Evolutionary conservation across 805 yeast species (phyloP).

Genomic region (Clavispora carvajalis): DNA sequence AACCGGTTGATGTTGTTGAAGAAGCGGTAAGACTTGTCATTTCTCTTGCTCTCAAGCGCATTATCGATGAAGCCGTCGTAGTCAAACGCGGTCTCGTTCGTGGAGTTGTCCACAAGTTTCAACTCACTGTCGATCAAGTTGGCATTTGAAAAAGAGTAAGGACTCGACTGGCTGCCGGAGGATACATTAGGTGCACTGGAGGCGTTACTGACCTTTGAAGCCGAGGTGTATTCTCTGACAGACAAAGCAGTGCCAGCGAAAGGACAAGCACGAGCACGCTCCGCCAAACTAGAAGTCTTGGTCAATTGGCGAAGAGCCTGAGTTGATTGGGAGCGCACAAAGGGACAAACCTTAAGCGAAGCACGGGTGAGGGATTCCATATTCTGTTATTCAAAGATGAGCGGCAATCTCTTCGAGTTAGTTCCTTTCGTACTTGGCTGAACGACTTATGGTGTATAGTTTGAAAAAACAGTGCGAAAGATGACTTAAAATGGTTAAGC

Average conservation of each 20-base stretch:
- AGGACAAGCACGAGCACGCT: slow-evolving; percentile 77
- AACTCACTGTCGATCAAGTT: slow-evolving; percentile 21
- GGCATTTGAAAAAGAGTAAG: slow-evolving; percentile 27
- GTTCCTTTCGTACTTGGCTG: background rate
- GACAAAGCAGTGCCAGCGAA: slow-evolving; percentile 77
- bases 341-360: slow-evolving; percentile 80
- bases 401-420: background rate
- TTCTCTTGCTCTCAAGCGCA: slow-evolving; percentile 69
- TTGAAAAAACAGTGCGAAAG: background rate
- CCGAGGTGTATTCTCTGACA: slow-evolving; percentile 43
- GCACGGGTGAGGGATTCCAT: slow-evolving; percentile 82
- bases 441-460: background rate
- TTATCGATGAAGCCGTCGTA: slow-evolving; percentile 62
- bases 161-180: slow-evolving; percentile 27
- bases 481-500: background rate
- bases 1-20: slow-evolving; percentile 96
- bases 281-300: slow-evolving; percentile 38
- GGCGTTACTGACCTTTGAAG: slow-evolving; percentile 42
- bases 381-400: background rate
- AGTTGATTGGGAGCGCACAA: slow-evolving; percentile 59
- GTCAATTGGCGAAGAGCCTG: slow-evolving; percentile 56
- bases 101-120: slow-evolving; percentile 22
- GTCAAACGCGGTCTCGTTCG: slow-evolving; percentile 57
- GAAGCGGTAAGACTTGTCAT: slow-evolving; percentile 89
- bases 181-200: slow-evolving; percentile 34